These are phyloP conservation scores for Moringa oleifera DNA, from an alignment of 345 rosid species.

Conservation along the genomic window DNA sequence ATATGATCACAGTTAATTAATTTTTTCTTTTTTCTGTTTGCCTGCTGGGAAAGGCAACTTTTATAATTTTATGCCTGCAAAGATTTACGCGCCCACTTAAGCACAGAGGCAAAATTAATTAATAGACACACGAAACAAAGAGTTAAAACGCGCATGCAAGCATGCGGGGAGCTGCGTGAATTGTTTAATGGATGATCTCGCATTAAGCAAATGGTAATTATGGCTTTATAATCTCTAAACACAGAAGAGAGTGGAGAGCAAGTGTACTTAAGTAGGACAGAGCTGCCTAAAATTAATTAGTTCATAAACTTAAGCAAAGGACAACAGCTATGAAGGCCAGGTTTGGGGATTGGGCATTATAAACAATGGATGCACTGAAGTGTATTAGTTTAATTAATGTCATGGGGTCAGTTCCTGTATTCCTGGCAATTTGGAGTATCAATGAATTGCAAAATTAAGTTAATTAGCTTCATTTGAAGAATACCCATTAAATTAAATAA, in stretches of 20 bases:
- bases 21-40: too few species aligned
- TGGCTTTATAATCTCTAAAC: slow-evolving; percentile 54
- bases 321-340: slow-evolving; percentile 24
- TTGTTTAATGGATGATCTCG: slow-evolving; percentile 30
- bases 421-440: slow-evolving; percentile 24
- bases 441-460: too few species aligned
- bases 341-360: slow-evolving; percentile 31
- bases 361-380: background rate
- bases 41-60: too few species aligned
- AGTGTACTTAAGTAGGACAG: slow-evolving; percentile 6
- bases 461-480: too few species aligned
- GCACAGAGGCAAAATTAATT: too few species aligned
- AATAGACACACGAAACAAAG: too few species aligned
- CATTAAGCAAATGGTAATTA: slow-evolving; percentile 33
- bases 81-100: too few species aligned
- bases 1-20: too few species aligned
- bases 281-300: slow-evolving; percentile 2
- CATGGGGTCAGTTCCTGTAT: slow-evolving; percentile 25
- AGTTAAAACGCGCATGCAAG: slow-evolving; percentile 74
- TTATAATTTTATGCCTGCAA: too few species aligned
- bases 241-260: slow-evolving; percentile 34
- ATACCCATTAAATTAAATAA: too few species aligned
- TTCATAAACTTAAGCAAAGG: too few species aligned
- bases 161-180: too few species aligned
- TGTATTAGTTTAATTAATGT: slow-evolving; percentile 8